phyloP scores from a whole-genome alignment of 1,284 basidiomycete genomes.

The Naganishia sp. region DNA sequence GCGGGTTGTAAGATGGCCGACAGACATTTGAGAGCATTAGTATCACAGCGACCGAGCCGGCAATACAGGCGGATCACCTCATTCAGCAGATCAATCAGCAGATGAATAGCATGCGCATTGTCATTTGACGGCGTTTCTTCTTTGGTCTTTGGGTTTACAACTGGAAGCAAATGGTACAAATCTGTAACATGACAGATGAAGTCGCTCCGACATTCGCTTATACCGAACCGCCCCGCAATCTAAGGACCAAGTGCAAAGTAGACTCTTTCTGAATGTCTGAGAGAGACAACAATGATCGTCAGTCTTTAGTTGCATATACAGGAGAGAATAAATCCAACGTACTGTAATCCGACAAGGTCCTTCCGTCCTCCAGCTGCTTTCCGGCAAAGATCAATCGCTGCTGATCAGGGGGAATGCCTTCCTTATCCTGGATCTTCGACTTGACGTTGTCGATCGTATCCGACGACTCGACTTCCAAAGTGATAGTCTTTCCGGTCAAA shows the following conservation, averaged over 20 bases:
- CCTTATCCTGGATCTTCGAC: constrained; percentile 94
- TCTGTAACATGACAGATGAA: background rate
- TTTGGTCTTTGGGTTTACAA: constrained; percentile 11
- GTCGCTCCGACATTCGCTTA: background rate
- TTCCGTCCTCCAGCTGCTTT: constrained; percentile 95
- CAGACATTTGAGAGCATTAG: too few relatives aligned
- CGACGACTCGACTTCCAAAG: constrained; percentile 80
- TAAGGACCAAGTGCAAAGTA: constrained; percentile 92
- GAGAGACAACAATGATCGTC: background rate
- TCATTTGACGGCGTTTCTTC: background rate
- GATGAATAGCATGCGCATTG: background rate
- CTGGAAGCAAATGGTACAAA: constrained; percentile 8
- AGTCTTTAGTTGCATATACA: background rate
- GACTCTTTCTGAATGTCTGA: constrained; percentile 87
- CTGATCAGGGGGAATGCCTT: constrained; percentile 80
- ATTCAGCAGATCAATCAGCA: too few relatives aligned
- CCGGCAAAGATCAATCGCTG: constrained; percentile 97
- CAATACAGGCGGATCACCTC: too few relatives aligned
- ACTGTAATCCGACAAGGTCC: constrained; percentile 83
- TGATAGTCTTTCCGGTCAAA: constrained; percentile 98
- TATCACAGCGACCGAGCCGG: too few relatives aligned
- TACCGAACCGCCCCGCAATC: constrained; percentile 66
- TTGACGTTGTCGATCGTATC: constrained; percentile 99
- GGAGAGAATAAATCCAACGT: constrained; percentile 30
- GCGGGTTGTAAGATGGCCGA: too few relatives aligned